These are phyloP conservation scores for Aegilops tauschii DNA, from an alignment of 176 grass and related monocot genomes.

Conservation along the genomic window DNA sequence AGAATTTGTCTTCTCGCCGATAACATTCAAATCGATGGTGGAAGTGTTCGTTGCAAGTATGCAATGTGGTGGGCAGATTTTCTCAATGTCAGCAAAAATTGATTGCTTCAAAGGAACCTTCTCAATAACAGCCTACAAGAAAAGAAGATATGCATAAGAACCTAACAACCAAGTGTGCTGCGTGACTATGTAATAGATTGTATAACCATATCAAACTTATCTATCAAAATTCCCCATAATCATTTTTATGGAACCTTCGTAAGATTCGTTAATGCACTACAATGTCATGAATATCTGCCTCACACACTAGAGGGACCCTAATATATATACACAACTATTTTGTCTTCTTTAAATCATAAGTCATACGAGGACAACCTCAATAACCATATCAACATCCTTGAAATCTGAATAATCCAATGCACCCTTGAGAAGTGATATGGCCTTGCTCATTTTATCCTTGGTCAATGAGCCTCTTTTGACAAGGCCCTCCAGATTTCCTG, in stretches of 20 bases:
- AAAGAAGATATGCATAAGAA: background rate
- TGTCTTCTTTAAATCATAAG: background rate
- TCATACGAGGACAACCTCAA: conserved; percentile 52
- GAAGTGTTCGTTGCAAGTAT: conserved; percentile 98
- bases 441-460: conserved; percentile 85
- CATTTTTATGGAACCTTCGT: background rate
- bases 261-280: background rate
- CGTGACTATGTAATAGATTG: background rate
- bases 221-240: background rate
- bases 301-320: background rate
- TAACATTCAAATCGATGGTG: conserved; percentile 89
- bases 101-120: conserved; percentile 95
- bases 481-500: conserved; percentile 92
- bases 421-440: conserved; percentile 87
- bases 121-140: conserved; percentile 90
- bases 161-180: conserved; percentile 10
- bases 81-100: conserved; percentile 97
- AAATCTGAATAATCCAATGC: conserved; percentile 87
- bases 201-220: conserved; percentile 1
- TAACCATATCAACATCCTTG: conserved; percentile 98
- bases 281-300: background rate
- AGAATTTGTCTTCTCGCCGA: conserved; percentile 81
- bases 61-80: conserved; percentile 75
- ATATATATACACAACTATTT: conserved; percentile 3
- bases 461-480: conserved; percentile 89